Percentiles rank a stretch among this genome's conserved stretches.
Evolutionary conservation across 1,284 basidiomycete genomes (phyloP).

Genomic region (Trametes polyzona): DNA sequence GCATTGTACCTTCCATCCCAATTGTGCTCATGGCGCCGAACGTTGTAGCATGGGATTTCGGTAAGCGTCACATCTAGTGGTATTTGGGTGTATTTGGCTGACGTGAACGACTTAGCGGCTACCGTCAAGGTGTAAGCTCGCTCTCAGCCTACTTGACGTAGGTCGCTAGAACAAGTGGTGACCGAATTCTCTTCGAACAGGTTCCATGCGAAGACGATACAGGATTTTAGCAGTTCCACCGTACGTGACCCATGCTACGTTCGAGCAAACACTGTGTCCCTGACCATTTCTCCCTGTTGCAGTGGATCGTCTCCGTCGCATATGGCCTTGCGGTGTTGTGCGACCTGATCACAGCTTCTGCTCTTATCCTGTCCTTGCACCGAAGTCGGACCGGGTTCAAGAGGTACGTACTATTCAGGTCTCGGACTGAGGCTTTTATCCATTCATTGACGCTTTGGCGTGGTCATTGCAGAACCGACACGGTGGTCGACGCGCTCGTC

Average conservation of each 20-base stretch:
- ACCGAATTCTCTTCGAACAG: background rate
- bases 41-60: background rate
- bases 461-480: background rate
- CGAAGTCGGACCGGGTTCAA: background rate
- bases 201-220: background rate
- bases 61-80: background rate
- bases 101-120: background rate
- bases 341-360: background rate
- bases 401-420: background rate
- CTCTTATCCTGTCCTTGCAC: background rate
- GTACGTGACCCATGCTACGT: background rate
- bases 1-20: too few relatives aligned
- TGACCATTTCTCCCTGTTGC: background rate
- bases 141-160: too few relatives aligned
- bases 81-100: background rate
- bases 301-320: background rate
- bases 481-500: background rate
- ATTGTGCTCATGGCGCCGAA: background rate
- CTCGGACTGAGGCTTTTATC: background rate
- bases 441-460: background rate
- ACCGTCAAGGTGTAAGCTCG: slow-evolving; percentile 5
- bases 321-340: background rate
- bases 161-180: background rate
- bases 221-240: background rate
- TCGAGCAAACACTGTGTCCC: background rate